These are phyloP conservation scores for Dioszegia hungarica DNA, from an alignment of 768 basidiomycete species.

Conservation along the genomic window DNA sequence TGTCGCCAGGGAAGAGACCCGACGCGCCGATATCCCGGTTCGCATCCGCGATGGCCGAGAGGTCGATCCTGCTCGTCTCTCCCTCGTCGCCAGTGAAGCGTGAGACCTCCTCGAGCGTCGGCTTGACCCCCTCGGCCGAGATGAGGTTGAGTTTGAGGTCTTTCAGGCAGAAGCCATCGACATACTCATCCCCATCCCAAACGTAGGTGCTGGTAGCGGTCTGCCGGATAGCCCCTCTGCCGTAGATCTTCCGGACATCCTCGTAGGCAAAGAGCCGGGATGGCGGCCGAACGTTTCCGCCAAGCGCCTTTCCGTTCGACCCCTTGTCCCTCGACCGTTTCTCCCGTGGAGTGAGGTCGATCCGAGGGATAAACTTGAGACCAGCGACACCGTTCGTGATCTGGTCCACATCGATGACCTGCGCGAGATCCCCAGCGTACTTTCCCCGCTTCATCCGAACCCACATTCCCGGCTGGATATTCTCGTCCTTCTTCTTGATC, in stretches of 20 bases:
- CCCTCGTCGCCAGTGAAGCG: constrained; percentile 71
- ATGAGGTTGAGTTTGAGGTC: constrained; percentile 62
- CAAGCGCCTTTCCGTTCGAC: constrained; percentile 51
- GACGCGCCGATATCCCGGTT: constrained; percentile 85
- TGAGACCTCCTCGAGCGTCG: constrained; percentile 93
- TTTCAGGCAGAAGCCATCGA: constrained; percentile 92
- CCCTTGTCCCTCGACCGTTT: constrained; percentile 67
- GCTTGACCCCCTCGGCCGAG: constrained; percentile 77
- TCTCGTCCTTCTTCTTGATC: constrained; percentile 89
- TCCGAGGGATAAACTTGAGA: constrained; percentile 92
- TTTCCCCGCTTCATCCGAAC: constrained; percentile 90
- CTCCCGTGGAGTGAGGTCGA: constrained; percentile 88
- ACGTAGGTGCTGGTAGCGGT: constrained; percentile 57
- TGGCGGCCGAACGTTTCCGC: constrained; percentile 62
- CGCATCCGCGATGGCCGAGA: constrained; percentile 87
- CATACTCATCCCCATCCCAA: constrained; percentile 89
- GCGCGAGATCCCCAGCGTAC: constrained; percentile 89
- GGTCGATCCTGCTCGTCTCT: constrained; percentile 59
- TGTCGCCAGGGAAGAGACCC: constrained; percentile 94
- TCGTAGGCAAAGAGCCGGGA: constrained; percentile 91
- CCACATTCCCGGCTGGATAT: constrained; percentile 82
- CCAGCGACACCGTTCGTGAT: constrained; percentile 87
- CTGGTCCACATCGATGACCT: constrained; percentile 83
- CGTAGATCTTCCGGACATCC: constrained; percentile 70
- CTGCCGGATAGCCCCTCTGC: constrained; percentile 68